These are phyloP conservation scores for Scleroderma citrinum DNA, from an alignment of 768 basidiomycete species.

Conservation along the genomic window DNA sequence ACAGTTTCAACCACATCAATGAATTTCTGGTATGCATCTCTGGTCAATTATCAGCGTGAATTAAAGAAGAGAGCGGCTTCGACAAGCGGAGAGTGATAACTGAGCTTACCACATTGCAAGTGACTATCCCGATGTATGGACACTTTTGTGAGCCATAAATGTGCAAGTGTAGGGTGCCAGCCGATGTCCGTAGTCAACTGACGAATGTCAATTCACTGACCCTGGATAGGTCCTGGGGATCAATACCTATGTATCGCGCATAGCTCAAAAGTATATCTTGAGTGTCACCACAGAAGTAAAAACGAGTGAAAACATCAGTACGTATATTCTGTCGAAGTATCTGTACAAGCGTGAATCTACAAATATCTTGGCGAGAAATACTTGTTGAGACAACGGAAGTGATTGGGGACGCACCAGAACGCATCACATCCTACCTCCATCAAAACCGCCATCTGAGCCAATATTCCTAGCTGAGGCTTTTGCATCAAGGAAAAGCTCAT, in stretches of 20 bases:
- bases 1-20: neutral
- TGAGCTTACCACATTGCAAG: no score
- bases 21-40: no score
- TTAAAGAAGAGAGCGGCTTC: no score
- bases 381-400: constrained; percentile 2
- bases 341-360: constrained; percentile 5
- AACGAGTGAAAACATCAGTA: neutral
- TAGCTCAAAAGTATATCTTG: neutral
- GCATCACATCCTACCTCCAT: constrained; percentile 26
- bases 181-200: no score
- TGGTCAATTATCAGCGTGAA: no score
- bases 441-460: constrained; percentile 32
- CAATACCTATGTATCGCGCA: neutral
- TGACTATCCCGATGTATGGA: no score
- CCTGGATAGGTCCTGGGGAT: neutral
- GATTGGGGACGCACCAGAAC: constrained; percentile 5
- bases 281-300: no score
- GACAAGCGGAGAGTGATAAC: no score
- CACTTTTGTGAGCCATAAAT: neutral
- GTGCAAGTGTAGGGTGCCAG: no score
- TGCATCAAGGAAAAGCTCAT: constrained; percentile 91
- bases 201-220: neutral
- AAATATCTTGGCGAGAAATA: constrained; percentile 1
- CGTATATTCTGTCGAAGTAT: constrained; percentile 1
- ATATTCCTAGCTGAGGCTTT: constrained; percentile 68